phyloP scores from a whole-genome alignment of 257 asterid genomes.

The Capsicum chinense region DNA sequence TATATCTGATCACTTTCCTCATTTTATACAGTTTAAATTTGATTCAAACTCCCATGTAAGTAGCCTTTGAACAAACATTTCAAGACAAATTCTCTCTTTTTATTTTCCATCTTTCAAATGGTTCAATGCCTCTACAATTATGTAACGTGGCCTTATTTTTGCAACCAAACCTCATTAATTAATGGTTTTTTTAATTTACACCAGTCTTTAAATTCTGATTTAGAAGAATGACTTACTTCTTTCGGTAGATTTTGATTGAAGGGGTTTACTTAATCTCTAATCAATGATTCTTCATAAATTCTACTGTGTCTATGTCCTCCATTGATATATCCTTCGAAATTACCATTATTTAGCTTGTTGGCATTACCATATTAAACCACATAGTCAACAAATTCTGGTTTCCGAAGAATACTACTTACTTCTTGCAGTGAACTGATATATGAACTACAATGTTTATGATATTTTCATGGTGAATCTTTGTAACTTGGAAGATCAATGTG shows the following conservation, averaged over 20 bases:
- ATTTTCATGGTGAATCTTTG: slow-evolving; percentile 32
- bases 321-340: not conserved
- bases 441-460: slow-evolving; percentile 31
- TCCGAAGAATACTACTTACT: slow-evolving; percentile 31
- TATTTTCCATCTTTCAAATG: slow-evolving; percentile 20
- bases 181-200: not conserved
- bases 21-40: not conserved
- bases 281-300: not conserved
- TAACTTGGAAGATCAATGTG: slow-evolving; percentile 28
- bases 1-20: not conserved
- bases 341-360: slow-evolving; percentile 1
- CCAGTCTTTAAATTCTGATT: not conserved
- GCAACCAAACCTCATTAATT: not conserved
- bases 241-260: slow-evolving; percentile 1
- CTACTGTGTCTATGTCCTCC: not conserved
- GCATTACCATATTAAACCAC: slow-evolving; percentile 14
- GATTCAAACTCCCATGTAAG: not conserved
- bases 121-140: not conserved
- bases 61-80: slow-evolving; percentile 3
- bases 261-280: slow-evolving; percentile 15
- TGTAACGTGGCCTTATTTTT: not conserved
- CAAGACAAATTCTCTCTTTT: not conserved
- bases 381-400: slow-evolving; percentile 25
- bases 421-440: slow-evolving; percentile 26
- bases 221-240: slow-evolving; percentile 24